A percentile compares a stretch with the other conserved stretches of the same genome.
Evolutionary conservation across 768 basidiomycete species (phyloP).

Genomic region (Xerocomus potaroensis): DNA sequence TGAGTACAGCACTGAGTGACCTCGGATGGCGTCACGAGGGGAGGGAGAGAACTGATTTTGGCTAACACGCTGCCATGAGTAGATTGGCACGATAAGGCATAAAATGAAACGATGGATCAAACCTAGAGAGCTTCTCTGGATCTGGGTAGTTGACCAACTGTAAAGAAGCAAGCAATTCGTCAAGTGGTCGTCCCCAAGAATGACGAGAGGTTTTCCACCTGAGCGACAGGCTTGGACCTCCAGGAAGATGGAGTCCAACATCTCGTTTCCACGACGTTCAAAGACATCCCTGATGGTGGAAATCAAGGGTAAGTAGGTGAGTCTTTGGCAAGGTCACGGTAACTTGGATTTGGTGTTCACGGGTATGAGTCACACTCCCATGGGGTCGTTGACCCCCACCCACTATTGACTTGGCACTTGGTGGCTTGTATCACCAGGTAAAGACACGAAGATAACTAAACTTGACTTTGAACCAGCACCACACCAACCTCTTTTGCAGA

Average conservation of each 20-base stretch:
- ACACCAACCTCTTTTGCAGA: too few species aligned
- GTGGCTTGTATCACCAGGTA: too few species aligned
- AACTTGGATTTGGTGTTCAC: background rate
- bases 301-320: too few species aligned
- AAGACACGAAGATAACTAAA: too few species aligned
- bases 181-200: background rate
- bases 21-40: constrained; percentile 90
- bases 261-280: constrained; percentile 1
- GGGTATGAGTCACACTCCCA: background rate
- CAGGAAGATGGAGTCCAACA: constrained; percentile 77
- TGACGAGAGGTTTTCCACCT: constrained; percentile 42
- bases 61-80: constrained; percentile 55
- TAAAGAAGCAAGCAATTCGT: background rate
- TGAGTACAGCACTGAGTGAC: constrained; percentile 40
- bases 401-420: too few species aligned
- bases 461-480: too few species aligned
- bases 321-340: too few species aligned
- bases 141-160: constrained; percentile 75
- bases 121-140: constrained; percentile 54
- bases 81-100: background rate
- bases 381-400: too few species aligned
- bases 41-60: constrained; percentile 77
- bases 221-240: constrained; percentile 71
- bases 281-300: constrained; percentile 9
- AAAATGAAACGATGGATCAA: constrained; percentile 12